phyloP scores from a whole-genome alignment of 805 yeast genomes.

The Monosporozyma aerobia region DNA sequence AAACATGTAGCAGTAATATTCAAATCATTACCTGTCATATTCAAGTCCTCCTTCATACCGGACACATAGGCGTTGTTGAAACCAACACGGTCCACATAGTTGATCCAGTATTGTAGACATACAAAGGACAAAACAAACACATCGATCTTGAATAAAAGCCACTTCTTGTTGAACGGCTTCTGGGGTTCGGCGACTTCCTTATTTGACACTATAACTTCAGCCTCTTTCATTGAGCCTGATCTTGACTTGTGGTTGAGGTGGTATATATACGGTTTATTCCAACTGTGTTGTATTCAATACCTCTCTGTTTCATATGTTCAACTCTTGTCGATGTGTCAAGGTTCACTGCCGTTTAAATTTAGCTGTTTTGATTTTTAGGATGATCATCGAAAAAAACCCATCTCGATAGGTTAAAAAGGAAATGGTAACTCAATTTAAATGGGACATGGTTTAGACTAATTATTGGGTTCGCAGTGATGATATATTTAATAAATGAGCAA shows the following conservation, averaged over 20 bases:
- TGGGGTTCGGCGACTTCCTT: not conserved
- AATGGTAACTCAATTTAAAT: not conserved
- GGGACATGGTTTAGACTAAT: not conserved
- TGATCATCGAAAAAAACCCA: not conserved
- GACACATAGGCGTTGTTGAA: slow-evolving; percentile 54
- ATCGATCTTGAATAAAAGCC: slow-evolving; percentile 24
- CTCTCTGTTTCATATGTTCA: not conserved
- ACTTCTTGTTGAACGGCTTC: not conserved
- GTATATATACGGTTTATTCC: not conserved
- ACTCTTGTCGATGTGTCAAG: not conserved
- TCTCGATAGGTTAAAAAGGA: not conserved
- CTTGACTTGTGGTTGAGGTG: not conserved
- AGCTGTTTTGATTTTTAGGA: not conserved
- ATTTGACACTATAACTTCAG: not conserved
- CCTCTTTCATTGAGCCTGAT: not conserved
- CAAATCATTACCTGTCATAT: slow-evolving; percentile 39
- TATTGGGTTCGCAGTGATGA: not conserved
- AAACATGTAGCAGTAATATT: slow-evolving; percentile 47
- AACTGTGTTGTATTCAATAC: not conserved
- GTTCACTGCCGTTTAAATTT: not conserved
- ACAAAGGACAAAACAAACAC: slow-evolving; percentile 28
- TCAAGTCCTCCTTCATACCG: slow-evolving; percentile 53
- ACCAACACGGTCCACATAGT: slow-evolving; percentile 51
- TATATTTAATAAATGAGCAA: not conserved
- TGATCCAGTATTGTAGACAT: slow-evolving; percentile 33